These are phyloP conservation scores for Alnus rubra DNA, from an alignment of 306 rosid genomes.

Conservation along the genomic window DNA sequence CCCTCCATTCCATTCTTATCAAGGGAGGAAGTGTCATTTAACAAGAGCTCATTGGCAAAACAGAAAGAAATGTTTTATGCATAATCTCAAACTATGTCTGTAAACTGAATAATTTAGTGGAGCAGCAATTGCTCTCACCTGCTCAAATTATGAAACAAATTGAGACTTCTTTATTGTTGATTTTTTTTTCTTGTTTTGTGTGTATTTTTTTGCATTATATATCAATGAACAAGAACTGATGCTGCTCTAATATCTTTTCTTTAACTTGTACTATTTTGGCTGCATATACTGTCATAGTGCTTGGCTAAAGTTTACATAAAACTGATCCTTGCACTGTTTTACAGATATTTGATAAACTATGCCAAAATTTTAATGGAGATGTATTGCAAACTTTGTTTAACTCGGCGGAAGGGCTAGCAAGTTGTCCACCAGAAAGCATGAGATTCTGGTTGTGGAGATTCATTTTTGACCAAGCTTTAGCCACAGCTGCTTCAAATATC, in stretches of 20 bases:
- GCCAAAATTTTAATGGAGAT: constrained; percentile 92
- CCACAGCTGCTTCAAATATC: constrained; percentile 94
- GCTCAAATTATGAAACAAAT: background rate
- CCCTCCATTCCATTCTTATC: background rate
- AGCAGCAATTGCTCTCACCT: background rate
- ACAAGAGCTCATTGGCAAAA: background rate
- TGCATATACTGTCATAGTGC: constrained; percentile 13
- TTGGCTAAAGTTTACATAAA: background rate
- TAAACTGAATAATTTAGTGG: background rate
- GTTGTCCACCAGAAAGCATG: constrained; percentile 61
- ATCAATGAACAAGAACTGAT: background rate
- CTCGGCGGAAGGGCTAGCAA: constrained; percentile 89
- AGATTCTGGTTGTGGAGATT: constrained; percentile 85
- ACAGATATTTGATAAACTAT: constrained; percentile 97
- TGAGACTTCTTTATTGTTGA: background rate
- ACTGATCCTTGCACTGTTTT: constrained; percentile 39
- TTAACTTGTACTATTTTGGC: constrained; percentile 4
- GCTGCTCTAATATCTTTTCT: background rate
- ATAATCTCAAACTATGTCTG: background rate
- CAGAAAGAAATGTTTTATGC: background rate
- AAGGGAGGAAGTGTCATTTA: background rate
- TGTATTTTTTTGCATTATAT: background rate
- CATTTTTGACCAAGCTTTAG: constrained; percentile 70
- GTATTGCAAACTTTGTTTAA: constrained; percentile 89
- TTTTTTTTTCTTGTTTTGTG: background rate